phyloP scores from a whole-genome alignment of 164 flowering plant genomes.

The Magnolia kwangsiensis region DNA sequence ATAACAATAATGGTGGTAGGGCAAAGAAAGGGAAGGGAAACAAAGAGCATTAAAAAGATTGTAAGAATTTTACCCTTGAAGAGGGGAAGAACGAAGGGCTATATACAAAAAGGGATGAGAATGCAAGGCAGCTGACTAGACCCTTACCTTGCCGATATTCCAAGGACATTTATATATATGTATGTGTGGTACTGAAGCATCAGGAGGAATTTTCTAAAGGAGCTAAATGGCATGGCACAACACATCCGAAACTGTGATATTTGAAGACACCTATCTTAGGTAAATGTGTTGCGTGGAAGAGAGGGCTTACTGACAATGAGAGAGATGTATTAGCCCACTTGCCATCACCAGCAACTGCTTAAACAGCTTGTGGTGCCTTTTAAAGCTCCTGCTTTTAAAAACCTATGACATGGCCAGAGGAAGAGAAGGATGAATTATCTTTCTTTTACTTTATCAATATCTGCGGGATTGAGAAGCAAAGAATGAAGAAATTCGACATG shows the following conservation, averaged over 20 bases:
- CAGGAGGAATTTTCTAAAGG: not conserved
- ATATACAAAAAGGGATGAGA: not conserved
- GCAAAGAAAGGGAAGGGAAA: not conserved
- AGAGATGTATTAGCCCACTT: too few species aligned
- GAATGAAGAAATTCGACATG: too few species aligned
- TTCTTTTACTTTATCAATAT: too few species aligned
- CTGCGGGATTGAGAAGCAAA: too few species aligned
- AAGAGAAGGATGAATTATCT: too few species aligned
- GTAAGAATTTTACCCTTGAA: not conserved
- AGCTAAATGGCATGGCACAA: constrained; percentile 5
- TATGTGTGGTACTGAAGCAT: not conserved
- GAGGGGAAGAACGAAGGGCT: not conserved
- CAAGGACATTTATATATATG: not conserved
- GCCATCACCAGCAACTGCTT: too few species aligned
- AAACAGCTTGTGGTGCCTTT: too few species aligned
- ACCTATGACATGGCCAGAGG: too few species aligned
- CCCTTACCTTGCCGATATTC: constrained; percentile 1
- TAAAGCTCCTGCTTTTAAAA: too few species aligned
- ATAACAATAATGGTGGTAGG: not conserved
- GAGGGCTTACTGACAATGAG: not conserved
- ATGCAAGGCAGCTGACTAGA: not conserved
- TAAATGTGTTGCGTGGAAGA: too few species aligned
- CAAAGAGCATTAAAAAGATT: not conserved
- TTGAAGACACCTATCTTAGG: too few species aligned
- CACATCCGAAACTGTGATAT: constrained; percentile 9